Percentiles rank a stretch among this genome's conserved stretches.
These are phyloP conservation scores for Picea sitchensis DNA, from an alignment of 75 land plant genomes.

Conservation along the genomic window DNA sequence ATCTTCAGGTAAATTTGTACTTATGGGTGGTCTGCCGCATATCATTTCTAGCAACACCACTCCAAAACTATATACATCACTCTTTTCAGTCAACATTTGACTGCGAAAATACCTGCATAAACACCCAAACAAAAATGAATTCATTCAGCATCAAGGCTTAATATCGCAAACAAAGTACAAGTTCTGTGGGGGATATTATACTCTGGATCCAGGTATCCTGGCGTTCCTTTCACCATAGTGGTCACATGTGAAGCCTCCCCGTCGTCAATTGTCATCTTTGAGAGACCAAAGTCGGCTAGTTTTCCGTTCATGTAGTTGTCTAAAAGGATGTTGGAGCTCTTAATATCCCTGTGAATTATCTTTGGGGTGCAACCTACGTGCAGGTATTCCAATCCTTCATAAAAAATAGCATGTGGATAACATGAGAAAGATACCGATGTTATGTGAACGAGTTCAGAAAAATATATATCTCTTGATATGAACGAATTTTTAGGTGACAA, in stretches of 20 bases:
- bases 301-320: not conserved
- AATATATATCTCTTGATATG: too few species aligned
- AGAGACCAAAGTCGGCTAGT: conserved; percentile 14
- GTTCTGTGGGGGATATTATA: not conserved
- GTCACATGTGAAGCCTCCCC: conserved; percentile 1
- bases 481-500: too few species aligned
- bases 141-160: not conserved
- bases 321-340: conserved; percentile 14
- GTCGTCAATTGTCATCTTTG: conserved; percentile 6
- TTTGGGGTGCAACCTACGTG: conserved; percentile 5
- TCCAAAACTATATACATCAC: conserved; percentile 15
- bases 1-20: not conserved
- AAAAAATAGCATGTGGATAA: not conserved
- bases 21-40: not conserved
- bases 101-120: not conserved
- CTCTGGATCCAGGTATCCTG: conserved; percentile 15
- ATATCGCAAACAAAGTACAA: not conserved
- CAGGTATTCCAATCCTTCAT: conserved; percentile 15
- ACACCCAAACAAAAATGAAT: too few species aligned
- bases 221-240: conserved; percentile 11
- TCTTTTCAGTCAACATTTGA: conserved; percentile 1
- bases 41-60: conserved; percentile 5
- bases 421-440: not conserved
- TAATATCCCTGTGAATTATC: conserved; percentile 13
- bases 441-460: too few species aligned